phyloP scores from a whole-genome alignment of 2,329 filamentous ascomycete genomes.

The Biscogniauxia sp. region DNA sequence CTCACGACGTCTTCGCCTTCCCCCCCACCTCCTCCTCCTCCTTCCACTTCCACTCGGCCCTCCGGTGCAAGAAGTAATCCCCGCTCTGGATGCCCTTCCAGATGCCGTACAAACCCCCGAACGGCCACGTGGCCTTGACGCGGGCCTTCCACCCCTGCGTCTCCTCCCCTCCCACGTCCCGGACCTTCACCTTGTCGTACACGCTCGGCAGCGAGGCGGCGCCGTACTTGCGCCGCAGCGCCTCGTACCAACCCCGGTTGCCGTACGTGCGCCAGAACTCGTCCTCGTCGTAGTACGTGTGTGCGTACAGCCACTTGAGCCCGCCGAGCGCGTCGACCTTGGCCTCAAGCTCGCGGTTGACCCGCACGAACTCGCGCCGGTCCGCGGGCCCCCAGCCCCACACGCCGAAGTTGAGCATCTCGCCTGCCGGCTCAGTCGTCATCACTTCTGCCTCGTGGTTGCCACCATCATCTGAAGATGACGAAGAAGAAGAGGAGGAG shows the following conservation, averaged over 20 bases:
- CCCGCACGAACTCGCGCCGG: slow-evolving; percentile 58
- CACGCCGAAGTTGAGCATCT: slow-evolving; percentile 64
- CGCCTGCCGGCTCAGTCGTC: slow-evolving; percentile 6
- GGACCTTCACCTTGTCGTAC: slow-evolving; percentile 67
- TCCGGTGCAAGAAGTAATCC: slow-evolving; percentile 53
- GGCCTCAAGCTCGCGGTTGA: slow-evolving; percentile 69
- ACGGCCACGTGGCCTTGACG: slow-evolving; percentile 50
- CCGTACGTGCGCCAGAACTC: slow-evolving; percentile 68
- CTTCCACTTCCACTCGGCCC: slow-evolving; percentile 55
- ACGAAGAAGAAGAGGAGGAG: neutral
- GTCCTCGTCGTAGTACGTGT: slow-evolving; percentile 74
- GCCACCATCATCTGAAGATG: slow-evolving; percentile 1
- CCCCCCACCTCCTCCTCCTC: slow-evolving; percentile 19
- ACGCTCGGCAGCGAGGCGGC: slow-evolving; percentile 63
- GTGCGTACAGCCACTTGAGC: slow-evolving; percentile 85
- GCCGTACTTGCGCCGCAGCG: slow-evolving; percentile 59
- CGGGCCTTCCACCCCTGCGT: slow-evolving; percentile 41
- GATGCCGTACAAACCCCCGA: slow-evolving; percentile 60
- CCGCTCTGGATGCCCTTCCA: slow-evolving; percentile 56
- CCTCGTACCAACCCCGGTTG: slow-evolving; percentile 58
- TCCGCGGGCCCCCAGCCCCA: slow-evolving; percentile 73
- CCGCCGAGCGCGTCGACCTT: slow-evolving; percentile 69
- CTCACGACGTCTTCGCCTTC: slow-evolving; percentile 21
- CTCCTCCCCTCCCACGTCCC: slow-evolving; percentile 42
- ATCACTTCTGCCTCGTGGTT: slow-evolving; percentile 12